Percentiles rank a stretch among this genome's conserved stretches.
phyloP scores from a whole-genome alignment of 2,329 filamentous ascomycete species.

The Plenodomus biglobosus region DNA sequence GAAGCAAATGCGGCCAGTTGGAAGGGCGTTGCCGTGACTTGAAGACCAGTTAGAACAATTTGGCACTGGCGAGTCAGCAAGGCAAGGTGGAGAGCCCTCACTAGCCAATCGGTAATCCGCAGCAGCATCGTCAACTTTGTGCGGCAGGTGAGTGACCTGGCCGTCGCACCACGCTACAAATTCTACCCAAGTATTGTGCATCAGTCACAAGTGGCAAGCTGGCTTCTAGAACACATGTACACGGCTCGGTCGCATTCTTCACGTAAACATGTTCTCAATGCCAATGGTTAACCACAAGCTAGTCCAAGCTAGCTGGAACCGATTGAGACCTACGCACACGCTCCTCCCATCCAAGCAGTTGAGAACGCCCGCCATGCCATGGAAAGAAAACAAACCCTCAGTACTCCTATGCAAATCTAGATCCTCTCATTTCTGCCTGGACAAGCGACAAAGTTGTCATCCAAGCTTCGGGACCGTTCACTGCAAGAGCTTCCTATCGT shows the following conservation, averaged over 20 bases:
- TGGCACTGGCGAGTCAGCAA: constrained; percentile 32
- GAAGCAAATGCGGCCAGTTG: constrained; percentile 11
- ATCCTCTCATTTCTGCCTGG: not conserved
- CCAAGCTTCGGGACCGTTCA: not conserved
- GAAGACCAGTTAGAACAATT: constrained; percentile 28
- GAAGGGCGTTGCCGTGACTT: constrained; percentile 14
- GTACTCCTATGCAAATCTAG: constrained; percentile 1
- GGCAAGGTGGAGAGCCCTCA: constrained; percentile 9
- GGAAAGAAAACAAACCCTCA: constrained; percentile 11
- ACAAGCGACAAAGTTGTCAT: not conserved
- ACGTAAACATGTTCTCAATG: no score
- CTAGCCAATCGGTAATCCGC: constrained; percentile 35
- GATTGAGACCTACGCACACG: not conserved
- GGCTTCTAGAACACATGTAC: no score
- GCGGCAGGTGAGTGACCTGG: constrained; percentile 28
- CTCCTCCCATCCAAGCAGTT: not conserved
- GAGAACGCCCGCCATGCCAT: constrained; percentile 17
- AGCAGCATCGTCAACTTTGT: constrained; percentile 13
- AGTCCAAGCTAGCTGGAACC: no score
- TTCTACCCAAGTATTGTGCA: no score
- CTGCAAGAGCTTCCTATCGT: not conserved
- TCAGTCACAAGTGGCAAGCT: no score
- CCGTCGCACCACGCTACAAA: constrained; percentile 4
- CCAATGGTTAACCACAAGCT: no score
- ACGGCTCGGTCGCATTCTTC: no score